Evolutionary conservation across 2,329 filamentous ascomycete species (phyloP).

Genomic region (Verticillium nubilum): DNA sequence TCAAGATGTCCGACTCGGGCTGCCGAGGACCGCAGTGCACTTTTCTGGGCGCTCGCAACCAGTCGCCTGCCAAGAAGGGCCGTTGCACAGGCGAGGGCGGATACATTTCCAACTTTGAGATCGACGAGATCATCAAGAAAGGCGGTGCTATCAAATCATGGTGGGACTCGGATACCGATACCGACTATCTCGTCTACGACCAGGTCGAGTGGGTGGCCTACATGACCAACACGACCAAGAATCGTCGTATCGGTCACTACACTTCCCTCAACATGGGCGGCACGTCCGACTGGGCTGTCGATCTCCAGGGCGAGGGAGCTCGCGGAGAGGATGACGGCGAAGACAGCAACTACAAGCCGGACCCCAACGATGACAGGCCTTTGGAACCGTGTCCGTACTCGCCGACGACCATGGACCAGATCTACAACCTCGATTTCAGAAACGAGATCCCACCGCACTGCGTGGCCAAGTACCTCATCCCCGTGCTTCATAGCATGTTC

Average conservation of each 20-base stretch:
- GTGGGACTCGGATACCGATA: conserved; percentile 1
- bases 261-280: conserved; percentile 12
- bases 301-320: conserved; percentile 13
- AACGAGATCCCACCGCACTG: conserved; percentile 4
- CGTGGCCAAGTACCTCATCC: conserved; percentile 3
- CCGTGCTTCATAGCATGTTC: conserved; percentile 3
- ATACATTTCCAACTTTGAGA: conserved; percentile 27
- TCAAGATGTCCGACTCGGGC: conserved; percentile 17
- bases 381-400: background rate
- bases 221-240: conserved; percentile 19
- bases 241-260: conserved; percentile 12
- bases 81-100: conserved; percentile 23
- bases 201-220: conserved; percentile 23
- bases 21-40: conserved; percentile 18
- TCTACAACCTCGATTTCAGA: conserved; percentile 5
- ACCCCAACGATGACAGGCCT: conserved; percentile 1
- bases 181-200: conserved; percentile 1
- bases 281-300: conserved; percentile 27
- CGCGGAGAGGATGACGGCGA: background rate
- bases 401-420: conserved; percentile 3
- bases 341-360: background rate
- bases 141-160: background rate
- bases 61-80: conserved; percentile 18
- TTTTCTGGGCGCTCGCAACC: conserved; percentile 15
- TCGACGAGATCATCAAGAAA: conserved; percentile 14